Base-by-base conservation (phyloP, 2,329 filamentous ascomycete genomes). In the Epichloe baconii region DNA sequence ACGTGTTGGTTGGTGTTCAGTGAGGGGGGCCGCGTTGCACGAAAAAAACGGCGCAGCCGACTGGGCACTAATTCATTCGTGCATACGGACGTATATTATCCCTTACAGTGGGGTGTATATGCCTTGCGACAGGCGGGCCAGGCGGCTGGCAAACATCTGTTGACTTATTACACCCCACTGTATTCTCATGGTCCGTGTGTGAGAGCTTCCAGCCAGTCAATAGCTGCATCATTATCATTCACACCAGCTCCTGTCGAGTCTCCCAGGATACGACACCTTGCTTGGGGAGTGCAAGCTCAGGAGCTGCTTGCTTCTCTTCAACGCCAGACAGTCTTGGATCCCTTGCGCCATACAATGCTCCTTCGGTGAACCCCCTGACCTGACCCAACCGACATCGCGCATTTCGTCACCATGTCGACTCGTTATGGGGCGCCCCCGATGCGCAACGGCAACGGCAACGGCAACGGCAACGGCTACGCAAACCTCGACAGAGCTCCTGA, bases 391-490 rank as follows among this genome's bases (percentile, higher is more conserved):
- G 35, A 51, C 23, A 19, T 40, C 44, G 12, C 23, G 40, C 41
- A 23, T 15, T 15, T 48, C 49, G 45, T 49, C 59, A 67, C 52
- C 63, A 79, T 79, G 76, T 67, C 75, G 58, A 71, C 72, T 63
- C 71, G 75, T 59, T 76, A 74, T 64, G 74, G 44, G 35, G 53
- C 40, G 61, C 40, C 61, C 54, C 62, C 74, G 52, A 58, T 59
- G 54, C 66, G 60, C 19, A 59, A 60, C 56, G 69, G 68, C 55
- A 66, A 68, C 50, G 67, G 60, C 56, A 66, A 68, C 50, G 66
- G 60, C 56, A 59, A 60, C 56, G 69, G 68, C 55, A 66, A 68
- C 50, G 67, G 70, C 45, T 73, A 73, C 58, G 73, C 71, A 37
- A 70, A 68, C 53, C 73, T 58, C 65, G 69, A 57, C 53, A 53